phyloP scores from a whole-genome alignment of 768 basidiomycete species.

The Xanthoconium stramineum region DNA sequence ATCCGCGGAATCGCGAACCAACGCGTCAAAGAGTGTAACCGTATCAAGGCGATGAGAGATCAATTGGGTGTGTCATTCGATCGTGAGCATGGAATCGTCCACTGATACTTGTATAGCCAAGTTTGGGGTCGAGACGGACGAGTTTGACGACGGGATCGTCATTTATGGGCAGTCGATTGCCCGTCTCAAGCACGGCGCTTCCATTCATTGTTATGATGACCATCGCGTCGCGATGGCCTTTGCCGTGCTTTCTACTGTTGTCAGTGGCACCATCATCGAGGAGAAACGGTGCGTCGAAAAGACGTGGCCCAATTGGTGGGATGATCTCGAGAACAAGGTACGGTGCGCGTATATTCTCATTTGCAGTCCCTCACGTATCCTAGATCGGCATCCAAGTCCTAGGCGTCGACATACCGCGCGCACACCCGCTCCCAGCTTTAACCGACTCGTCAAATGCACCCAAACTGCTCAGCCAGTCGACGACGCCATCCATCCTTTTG shows the following conservation, averaged over 20 bases:
- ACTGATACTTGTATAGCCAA: slow-evolving; percentile 54
- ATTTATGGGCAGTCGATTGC: slow-evolving; percentile 72
- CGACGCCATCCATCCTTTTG: slow-evolving; percentile 63
- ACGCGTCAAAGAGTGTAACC: slow-evolving; percentile 96
- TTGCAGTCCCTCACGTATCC: not conserved
- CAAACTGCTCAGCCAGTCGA: slow-evolving; percentile 22
- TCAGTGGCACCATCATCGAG: slow-evolving; percentile 77
- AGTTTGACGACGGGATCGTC: slow-evolving; percentile 91
- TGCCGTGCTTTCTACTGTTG: slow-evolving; percentile 76
- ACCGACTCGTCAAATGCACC: slow-evolving; percentile 37
- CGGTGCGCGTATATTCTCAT: slow-evolving; percentile 2
- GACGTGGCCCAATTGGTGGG: slow-evolving; percentile 99
- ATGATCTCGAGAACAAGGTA: slow-evolving; percentile 94
- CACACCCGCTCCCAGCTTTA: slow-evolving; percentile 32
- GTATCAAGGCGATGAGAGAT: slow-evolving; percentile 96
- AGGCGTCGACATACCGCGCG: slow-evolving; percentile 69
- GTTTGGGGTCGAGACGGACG: slow-evolving; percentile 89
- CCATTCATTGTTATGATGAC: slow-evolving; percentile 95
- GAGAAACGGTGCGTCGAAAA: slow-evolving; percentile 99
- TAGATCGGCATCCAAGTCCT: slow-evolving; percentile 88
- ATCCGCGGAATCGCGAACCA: slow-evolving; percentile 97
- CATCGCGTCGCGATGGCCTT: slow-evolving; percentile 99
- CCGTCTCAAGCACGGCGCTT: slow-evolving; percentile 64
- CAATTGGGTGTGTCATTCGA: slow-evolving; percentile 65
- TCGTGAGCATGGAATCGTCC: no score